Evolutionary conservation across 495 filamentous ascomycete genomes (phyloP).

Genomic region (Elaphomyces granulatus): DNA sequence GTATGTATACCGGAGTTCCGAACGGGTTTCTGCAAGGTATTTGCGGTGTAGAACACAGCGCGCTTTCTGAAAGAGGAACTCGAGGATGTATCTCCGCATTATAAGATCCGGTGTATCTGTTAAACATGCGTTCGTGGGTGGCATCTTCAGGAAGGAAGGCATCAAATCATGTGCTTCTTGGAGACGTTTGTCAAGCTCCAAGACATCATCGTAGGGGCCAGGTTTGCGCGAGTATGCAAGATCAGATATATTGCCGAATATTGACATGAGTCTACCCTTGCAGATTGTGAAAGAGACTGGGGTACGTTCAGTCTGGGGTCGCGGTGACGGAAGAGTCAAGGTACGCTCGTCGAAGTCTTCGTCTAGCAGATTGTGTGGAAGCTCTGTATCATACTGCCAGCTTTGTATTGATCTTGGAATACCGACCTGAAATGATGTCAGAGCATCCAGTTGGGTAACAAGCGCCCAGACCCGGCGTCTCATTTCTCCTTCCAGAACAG

Average conservation of each 20-base stretch:
- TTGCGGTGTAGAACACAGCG: slow-evolving; percentile 74
- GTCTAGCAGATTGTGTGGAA: slow-evolving; percentile 30
- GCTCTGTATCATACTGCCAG: slow-evolving; percentile 29
- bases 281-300: slow-evolving; percentile 21
- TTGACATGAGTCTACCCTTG: slow-evolving; percentile 27
- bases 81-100: slow-evolving; percentile 67
- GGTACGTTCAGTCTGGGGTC: slow-evolving; percentile 26
- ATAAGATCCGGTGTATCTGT: slow-evolving; percentile 63
- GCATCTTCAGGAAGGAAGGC: slow-evolving; percentile 55
- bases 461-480: slow-evolving; percentile 28
- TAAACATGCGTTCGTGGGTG: slow-evolving; percentile 54
- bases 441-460: slow-evolving; percentile 26
- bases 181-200: slow-evolving; percentile 58
- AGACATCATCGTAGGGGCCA: slow-evolving; percentile 61
- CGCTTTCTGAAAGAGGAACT: slow-evolving; percentile 70
- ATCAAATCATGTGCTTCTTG: slow-evolving; percentile 51
- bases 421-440: slow-evolving; percentile 33
- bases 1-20: slow-evolving; percentile 59
- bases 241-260: slow-evolving; percentile 34
- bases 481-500: slow-evolving; percentile 31
- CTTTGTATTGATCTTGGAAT: slow-evolving; percentile 30
- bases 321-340: slow-evolving; percentile 20
- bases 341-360: slow-evolving; percentile 28
- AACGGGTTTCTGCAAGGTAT: slow-evolving; percentile 54
- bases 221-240: slow-evolving; percentile 25